phyloP scores from a whole-genome alignment of 805 yeast species.

The Starmera pachycereana region DNA sequence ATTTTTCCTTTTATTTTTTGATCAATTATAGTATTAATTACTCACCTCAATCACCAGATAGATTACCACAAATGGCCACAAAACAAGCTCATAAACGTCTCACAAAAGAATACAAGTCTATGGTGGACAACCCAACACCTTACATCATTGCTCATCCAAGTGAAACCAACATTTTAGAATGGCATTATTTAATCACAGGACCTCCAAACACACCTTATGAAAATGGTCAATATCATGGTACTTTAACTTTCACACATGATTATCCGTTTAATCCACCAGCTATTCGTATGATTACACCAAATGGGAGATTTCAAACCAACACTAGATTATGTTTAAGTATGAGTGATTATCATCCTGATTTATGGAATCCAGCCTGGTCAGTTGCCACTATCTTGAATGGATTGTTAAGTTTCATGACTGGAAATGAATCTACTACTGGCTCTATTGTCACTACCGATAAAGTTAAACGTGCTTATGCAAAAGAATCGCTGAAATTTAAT shows the following conservation, averaged over 20 bases:
- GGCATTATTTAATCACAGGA: constrained; percentile 91
- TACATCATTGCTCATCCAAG: constrained; percentile 77
- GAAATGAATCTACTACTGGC: constrained; percentile 78
- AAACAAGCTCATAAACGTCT: constrained; percentile 36
- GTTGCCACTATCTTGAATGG: constrained; percentile 85
- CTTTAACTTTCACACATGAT: constrained; percentile 71
- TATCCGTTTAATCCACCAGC: constrained; percentile 92
- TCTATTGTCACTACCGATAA: constrained; percentile 56
- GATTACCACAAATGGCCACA: constrained; percentile 21
- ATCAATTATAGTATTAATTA: no score
- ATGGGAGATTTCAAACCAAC: constrained; percentile 76
- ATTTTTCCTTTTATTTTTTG: no score
- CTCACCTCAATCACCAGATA: no score
- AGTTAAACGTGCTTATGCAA: constrained; percentile 47
- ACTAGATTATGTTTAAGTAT: constrained; percentile 81
- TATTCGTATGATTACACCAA: constrained; percentile 82
- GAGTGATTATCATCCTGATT: constrained; percentile 90
- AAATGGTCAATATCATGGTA: constrained; percentile 84
- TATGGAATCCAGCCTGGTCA: constrained; percentile 97
- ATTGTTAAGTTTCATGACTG: constrained; percentile 83
- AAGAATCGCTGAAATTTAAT: constrained; percentile 51
- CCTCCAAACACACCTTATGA: constrained; percentile 85
- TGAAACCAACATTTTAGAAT: constrained; percentile 78
- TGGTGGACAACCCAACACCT: constrained; percentile 76
- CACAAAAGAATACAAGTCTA: constrained; percentile 69